Conservation (phyloP, 495 filamentous ascomycete genomes). For the Penicillium subrubescens region DNA sequence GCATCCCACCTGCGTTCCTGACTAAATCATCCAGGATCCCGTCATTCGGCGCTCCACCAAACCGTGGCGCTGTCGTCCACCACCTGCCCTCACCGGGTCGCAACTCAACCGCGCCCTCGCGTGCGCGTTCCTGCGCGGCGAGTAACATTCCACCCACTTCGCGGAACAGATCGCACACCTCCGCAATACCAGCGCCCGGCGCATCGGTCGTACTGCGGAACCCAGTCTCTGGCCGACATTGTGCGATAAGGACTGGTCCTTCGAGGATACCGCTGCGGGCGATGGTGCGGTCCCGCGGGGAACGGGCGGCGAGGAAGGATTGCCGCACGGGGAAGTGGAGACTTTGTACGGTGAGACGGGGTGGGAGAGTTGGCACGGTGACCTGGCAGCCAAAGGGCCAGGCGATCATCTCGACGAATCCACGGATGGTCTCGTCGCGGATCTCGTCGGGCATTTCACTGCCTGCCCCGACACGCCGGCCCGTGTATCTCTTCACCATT, state of each 20-base stretch:
- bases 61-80: conserved; percentile 75
- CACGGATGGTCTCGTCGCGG: conserved; percentile 67
- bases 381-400: conserved; percentile 82
- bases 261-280: conserved; percentile 74
- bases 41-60: conserved; percentile 73
- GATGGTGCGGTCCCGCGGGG: conserved; percentile 65
- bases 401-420: conserved; percentile 75
- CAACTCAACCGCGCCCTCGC: conserved; percentile 67
- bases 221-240: conserved; percentile 60
- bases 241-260: conserved; percentile 64
- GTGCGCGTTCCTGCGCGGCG: conserved; percentile 78
- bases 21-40: conserved; percentile 58
- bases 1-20: conserved; percentile 25
- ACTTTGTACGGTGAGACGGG: conserved; percentile 59
- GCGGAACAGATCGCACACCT: conserved; percentile 67
- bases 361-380: conserved; percentile 60
- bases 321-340: conserved; percentile 56
- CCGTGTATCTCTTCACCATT: conserved; percentile 43
- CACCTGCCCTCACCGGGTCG: conserved; percentile 74
- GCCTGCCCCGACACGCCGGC: conserved; percentile 63
- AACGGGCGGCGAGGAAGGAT: conserved; percentile 63
- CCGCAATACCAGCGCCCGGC: conserved; percentile 51
- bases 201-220: conserved; percentile 46
- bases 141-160: conserved; percentile 76
- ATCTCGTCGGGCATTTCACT: conserved; percentile 74